Percentiles rank a stretch among this genome's conserved stretches.
These are phyloP conservation scores for Sporothrix globosa DNA, from an alignment of 2,329 filamentous ascomycete species.

Conservation along the genomic window DNA sequence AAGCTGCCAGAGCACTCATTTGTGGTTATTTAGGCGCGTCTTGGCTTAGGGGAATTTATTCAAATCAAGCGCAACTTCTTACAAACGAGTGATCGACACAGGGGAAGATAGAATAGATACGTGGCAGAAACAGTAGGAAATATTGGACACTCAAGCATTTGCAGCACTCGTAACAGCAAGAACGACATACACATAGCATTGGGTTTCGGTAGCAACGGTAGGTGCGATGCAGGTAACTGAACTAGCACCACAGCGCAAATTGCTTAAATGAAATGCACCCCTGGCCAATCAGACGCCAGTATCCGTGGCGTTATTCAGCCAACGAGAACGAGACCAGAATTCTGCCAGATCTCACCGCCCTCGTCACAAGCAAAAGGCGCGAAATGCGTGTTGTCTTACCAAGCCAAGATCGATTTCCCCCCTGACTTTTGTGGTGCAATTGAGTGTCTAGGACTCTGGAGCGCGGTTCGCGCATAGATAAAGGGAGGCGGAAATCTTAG, in stretches of 20 bases:
- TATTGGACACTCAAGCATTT: background rate
- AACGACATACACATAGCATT: background rate
- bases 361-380: constrained; percentile 31
- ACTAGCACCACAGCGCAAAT: constrained; percentile 20
- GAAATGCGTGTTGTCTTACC: constrained; percentile 4
- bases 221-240: constrained; percentile 26
- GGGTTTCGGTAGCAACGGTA: constrained; percentile 27
- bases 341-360: constrained; percentile 29
- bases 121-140: background rate
- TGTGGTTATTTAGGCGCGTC: background rate
- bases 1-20: constrained; percentile 1
- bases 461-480: constrained; percentile 25
- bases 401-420: background rate
- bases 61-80: background rate
- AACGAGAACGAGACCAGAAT: background rate
- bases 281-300: constrained; percentile 18
- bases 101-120: background rate
- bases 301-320: constrained; percentile 7
- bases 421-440: constrained; percentile 13
- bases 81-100: background rate
- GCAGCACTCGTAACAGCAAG: background rate
- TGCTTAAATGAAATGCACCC: constrained; percentile 28
- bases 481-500: background rate
- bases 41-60: background rate
- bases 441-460: background rate